Evolutionary conservation across 768 basidiomycete species (phyloP), one percentile per base, ranked within the genome.

Genomic region (Botryobasidium botryosum): DNA sequence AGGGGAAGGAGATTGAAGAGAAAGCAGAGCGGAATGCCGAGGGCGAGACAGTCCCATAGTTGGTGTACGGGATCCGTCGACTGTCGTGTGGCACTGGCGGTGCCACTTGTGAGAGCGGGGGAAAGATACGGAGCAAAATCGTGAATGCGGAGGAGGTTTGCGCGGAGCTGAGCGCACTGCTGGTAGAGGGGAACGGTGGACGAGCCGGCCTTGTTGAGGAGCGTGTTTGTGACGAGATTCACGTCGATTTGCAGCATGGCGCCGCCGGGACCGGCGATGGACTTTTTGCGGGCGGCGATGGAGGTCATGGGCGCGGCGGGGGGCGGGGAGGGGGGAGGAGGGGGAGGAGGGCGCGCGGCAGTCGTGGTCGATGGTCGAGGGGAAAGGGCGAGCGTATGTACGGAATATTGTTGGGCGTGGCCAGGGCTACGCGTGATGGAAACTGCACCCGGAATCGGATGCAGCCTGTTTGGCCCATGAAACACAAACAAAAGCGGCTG

Each of bases 11-110:
- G 77, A 64, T 99, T 92, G 69, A 86, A 92, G 54, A 99, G 77
- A 67, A 83, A 94, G 65, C 88, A 92, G 53, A 97, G 80, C 36
- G 90, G 79, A 39, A 86, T 77, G 47, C 94, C 94, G 28, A 88
- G 73, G 33, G 88, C 78, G 64, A 99, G 84, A 58, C 84, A 77
- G 57, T 87, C 84, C 79, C 91, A 92, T 40, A 96, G 76, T 60
- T 88, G 85, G 38, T 81, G 79, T 55, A 99, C 92, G 29, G 88
- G 86, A 64, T 96, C 90, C 35, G 79, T 81, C 27, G 81, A 83
- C 60, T 75, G 75, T 46, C 84, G 72, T 18, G 29, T 35, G 29
- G 27, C 25, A 37, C 27, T 45, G 24, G 20, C n/a, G 15, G 25
- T 35, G 2, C 39, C 25, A 8, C 23, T n/a, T 20, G 38, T 35